Evolutionary conservation across 306 rosid species (phyloP), one percentile per base, ranked within the genome.

Genomic region (Vachellia collinsii): DNA sequence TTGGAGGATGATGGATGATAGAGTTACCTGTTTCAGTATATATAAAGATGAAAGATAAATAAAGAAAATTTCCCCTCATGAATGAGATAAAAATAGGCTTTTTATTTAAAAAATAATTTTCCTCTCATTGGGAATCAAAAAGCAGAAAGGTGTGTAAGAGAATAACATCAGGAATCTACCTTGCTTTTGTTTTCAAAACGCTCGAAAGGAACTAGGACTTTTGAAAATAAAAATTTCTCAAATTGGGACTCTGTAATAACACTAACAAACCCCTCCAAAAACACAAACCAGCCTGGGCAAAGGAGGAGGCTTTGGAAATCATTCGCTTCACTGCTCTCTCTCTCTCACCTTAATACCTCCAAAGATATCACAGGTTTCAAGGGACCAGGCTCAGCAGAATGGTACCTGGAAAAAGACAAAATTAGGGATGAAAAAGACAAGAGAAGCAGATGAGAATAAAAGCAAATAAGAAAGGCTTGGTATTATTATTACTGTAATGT

Each of bases 81-180:
- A 50, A 41, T 74, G 69, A 70, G 86, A 88, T 48, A 56, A 78
- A 88, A 81, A 68, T 69, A 37, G 75, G 46, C 72, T 61, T 83
- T 62, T 67, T 70, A 65, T 1, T 1, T 13, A 16, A 75, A 3
- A 69, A n/a, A 20, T n/a, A 17, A 17, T 29, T 29, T 29, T 65
- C 22, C 53, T 41, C 19, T 20, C 79, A 84, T 88, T 66, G 93
- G 91, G 89, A 91, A 89, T 87, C 70, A 90, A 84, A 88, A 91
- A 65, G 79, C 86, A 89, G 88, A 86, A 83, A 89, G 90, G 81
- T 80, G 78, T 82, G 78, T 80, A 84, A 65, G 87, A 85, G 89
- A 88, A 92, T 85, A 89, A 88, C 84, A 87, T 83, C 88, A 89
- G 90, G 96, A 90, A 94, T 87, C 90, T 90, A 84, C 90, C 94